Evolutionary conservation across 2,329 filamentous ascomycete genomes (phyloP).

Genomic region (Talaromyces sp.): DNA sequence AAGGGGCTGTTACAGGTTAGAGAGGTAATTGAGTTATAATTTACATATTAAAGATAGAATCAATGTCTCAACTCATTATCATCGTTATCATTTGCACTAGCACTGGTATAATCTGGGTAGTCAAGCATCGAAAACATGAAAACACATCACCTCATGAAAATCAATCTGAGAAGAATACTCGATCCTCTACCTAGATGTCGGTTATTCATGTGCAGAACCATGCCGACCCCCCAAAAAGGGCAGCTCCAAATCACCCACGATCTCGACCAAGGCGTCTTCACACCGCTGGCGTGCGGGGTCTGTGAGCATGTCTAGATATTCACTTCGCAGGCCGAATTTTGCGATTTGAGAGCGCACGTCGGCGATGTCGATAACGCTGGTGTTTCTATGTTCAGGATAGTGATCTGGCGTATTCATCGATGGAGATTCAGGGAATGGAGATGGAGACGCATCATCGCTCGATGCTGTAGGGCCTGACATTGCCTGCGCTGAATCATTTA

Average conservation of each 20-base stretch:
- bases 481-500: not conserved
- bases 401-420: not conserved
- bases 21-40: not conserved
- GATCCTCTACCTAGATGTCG: not conserved
- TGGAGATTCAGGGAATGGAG: not conserved
- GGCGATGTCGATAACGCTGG: not conserved
- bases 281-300: slow-evolving; percentile 8
- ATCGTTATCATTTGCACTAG: not conserved
- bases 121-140: not conserved
- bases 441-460: not conserved
- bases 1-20: slow-evolving; percentile 8
- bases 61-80: not conserved
- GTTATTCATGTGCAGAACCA: not conserved
- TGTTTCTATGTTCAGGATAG: not conserved
- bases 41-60: too few relatives aligned
- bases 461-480: not conserved
- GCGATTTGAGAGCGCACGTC: not conserved
- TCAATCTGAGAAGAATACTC: not conserved
- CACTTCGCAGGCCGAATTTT: not conserved
- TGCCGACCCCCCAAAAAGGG: not conserved
- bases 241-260: slow-evolving; percentile 15
- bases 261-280: slow-evolving; percentile 14
- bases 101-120: not conserved
- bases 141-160: not conserved
- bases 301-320: not conserved